phyloP scores from a whole-genome alignment of 495 filamentous ascomycete species.

The Chaetomidium leptoderma region DNA sequence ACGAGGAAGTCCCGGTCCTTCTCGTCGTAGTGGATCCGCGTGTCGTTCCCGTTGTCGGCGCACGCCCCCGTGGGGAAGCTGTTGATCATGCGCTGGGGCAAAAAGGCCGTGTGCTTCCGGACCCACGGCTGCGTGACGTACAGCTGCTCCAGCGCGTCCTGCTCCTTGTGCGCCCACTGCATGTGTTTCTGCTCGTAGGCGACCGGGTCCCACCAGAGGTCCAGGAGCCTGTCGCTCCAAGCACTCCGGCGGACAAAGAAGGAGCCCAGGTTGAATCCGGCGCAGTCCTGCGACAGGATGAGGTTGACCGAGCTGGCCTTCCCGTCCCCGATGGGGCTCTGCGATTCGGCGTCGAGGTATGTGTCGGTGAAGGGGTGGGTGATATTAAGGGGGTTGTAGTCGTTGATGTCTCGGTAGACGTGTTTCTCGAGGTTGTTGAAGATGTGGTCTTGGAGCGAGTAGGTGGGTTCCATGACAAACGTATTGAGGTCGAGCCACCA shows the following conservation, averaged over 20 bases:
- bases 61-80: constrained; percentile 90
- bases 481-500: constrained; percentile 99
- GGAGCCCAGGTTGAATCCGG: constrained; percentile 92
- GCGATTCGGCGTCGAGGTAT: constrained; percentile 70
- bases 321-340: constrained; percentile 69
- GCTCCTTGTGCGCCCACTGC: constrained; percentile 99
- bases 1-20: constrained; percentile 89
- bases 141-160: constrained; percentile 89
- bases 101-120: constrained; percentile 79
- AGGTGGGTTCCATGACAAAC: constrained; percentile 93
- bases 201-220: constrained; percentile 98
- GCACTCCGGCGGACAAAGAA: constrained; percentile 82
- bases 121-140: constrained; percentile 93
- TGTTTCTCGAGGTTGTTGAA: constrained; percentile 71
- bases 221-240: constrained; percentile 89
- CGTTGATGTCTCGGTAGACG: constrained; percentile 94
- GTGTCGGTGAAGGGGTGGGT: constrained; percentile 66
- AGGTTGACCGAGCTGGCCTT: constrained; percentile 73
- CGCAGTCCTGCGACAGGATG: constrained; percentile 88
- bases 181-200: constrained; percentile 98
- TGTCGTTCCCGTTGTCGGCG: constrained; percentile 64
- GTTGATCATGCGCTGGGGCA: constrained; percentile 90
- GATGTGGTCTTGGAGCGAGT: constrained; percentile 84
- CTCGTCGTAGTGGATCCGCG: constrained; percentile 78
- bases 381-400: constrained; percentile 94